These are phyloP conservation scores for Zygotorulaspora florentina DNA, from an alignment of 805 yeast species.

Conservation along the genomic window DNA sequence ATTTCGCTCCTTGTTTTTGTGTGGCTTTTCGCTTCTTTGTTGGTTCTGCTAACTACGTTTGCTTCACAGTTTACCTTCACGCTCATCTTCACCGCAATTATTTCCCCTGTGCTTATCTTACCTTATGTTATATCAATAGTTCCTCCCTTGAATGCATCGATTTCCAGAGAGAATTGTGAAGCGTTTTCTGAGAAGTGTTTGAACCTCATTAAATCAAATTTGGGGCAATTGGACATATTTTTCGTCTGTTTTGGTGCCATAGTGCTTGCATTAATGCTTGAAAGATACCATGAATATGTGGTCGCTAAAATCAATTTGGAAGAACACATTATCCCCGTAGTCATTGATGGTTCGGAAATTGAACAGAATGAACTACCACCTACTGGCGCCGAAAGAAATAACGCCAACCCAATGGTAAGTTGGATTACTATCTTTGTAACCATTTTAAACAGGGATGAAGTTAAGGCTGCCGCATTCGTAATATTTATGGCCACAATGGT, in stretches of 20 bases:
- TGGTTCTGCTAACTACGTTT: conserved; percentile 21
- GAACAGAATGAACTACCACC: conserved; percentile 11
- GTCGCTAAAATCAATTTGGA: conserved; percentile 17
- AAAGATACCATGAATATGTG: conserved; percentile 16
- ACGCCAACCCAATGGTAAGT: conserved; percentile 5
- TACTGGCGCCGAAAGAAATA: conserved; percentile 2
- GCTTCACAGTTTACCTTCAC: conserved; percentile 20
- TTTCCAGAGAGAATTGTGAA: background rate
- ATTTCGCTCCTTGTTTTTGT: conserved; percentile 37
- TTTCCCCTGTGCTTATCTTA: conserved; percentile 8
- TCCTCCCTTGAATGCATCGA: background rate
- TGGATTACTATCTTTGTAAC: conserved; percentile 6
- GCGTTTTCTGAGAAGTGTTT: conserved; percentile 1
- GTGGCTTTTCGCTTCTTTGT: conserved; percentile 44
- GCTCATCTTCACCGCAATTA: conserved; percentile 8
- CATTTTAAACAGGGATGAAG: conserved; percentile 11
- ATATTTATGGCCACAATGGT: conserved; percentile 1
- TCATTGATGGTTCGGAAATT: conserved; percentile 13
- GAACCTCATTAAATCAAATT: conserved; percentile 7
- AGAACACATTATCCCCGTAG: conserved; percentile 19
- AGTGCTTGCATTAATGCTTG: conserved; percentile 14
- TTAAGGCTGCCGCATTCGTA: conserved; percentile 7
- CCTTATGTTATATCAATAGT: background rate
- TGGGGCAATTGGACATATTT: conserved; percentile 18
- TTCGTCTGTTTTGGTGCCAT: conserved; percentile 22